Base-by-base conservation (phyloP, 345 rosid genomes). In the Citrus hindsii region DNA sequence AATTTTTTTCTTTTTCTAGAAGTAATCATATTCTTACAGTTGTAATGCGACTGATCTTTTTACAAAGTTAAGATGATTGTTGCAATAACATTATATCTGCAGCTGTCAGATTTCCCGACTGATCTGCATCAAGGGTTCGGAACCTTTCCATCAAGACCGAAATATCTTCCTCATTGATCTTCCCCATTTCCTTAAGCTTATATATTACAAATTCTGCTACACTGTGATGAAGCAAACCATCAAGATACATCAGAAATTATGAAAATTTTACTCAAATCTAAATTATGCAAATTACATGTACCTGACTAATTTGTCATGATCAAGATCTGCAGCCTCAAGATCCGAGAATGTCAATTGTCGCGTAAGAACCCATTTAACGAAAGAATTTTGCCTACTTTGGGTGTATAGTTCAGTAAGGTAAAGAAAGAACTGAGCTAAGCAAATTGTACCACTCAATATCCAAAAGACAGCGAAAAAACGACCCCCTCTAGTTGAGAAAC, bases 131-230 rank as follows among this genome's bases (percentile, higher is more conserved):
- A 42, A 86, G 90, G 14, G 63, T 67, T 76, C 61, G 70, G 77
- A 91, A 87, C 74, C 82, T 83, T 76, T 88, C 91, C 84, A 83
- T 64, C 72, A 82, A 72, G 0, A 80, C 30, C 64, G 82, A 61
- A 27, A 88, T 46, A 75, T 89, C 92, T 73, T 83, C 88, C 63
- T 79, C 72, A 42, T 55, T 51, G 27, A 90, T 83, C 82, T 87
- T 90, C 76, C 88, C 90, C 92, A 90, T 85, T 73, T 85, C 90
- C 83, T 85, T 78, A 1, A 88, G 76, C 72, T 83, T 77, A 74
- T 79, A 82, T 55, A 91, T 21, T 9, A 86, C 73, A 69, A 89
- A 91, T 60, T 91, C 92, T 4, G 88, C 84, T 16, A 82, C 77
- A 63, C 91, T 91, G 87, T 7, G 58, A 53, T 5, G 22, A 53